Conservation (phyloP, 768 basidiomycete species). For the Chalciporus piperatus region DNA sequence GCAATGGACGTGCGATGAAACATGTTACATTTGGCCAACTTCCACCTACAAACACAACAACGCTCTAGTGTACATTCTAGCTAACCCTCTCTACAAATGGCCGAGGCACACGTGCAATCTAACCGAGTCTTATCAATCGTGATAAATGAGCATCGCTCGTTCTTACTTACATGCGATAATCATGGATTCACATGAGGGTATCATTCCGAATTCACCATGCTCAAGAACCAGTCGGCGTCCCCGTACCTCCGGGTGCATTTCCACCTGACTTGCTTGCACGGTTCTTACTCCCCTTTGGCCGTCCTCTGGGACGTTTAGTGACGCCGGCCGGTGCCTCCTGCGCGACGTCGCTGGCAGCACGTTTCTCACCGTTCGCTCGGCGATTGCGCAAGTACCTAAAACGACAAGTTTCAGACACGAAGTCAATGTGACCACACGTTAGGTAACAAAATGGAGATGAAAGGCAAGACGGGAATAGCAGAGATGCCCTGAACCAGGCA, state of each 20-base stretch:
- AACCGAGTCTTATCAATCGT: neutral
- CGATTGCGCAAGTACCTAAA: conserved; percentile 62
- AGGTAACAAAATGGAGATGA: neutral
- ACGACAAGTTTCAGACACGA: conserved; percentile 6
- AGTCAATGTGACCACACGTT: conserved; percentile 16
- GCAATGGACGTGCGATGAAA: neutral
- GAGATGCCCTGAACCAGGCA: neutral
- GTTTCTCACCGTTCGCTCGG: conserved; percentile 48
- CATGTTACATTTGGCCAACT: neutral
- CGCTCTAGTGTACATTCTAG: neutral
- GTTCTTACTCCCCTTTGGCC: conserved; percentile 73
- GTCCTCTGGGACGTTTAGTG: conserved; percentile 57
- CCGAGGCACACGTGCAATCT: neutral
- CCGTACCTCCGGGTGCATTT: conserved; percentile 11
- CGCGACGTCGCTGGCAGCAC: conserved; percentile 23
- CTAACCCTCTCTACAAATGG: too few relatives aligned
- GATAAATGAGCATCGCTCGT: neutral
- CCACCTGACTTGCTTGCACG: conserved; percentile 22
- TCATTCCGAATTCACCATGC: conserved; percentile 1
- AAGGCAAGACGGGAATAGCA: conserved; percentile 1
- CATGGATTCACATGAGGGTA: conserved; percentile 7
- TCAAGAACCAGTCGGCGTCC: neutral
- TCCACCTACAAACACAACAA: neutral
- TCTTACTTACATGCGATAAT: neutral
- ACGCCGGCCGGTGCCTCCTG: conserved; percentile 29